Evolutionary conservation across 257 asterid species (phyloP).

Genomic region (Solanum ossicruentum): DNA sequence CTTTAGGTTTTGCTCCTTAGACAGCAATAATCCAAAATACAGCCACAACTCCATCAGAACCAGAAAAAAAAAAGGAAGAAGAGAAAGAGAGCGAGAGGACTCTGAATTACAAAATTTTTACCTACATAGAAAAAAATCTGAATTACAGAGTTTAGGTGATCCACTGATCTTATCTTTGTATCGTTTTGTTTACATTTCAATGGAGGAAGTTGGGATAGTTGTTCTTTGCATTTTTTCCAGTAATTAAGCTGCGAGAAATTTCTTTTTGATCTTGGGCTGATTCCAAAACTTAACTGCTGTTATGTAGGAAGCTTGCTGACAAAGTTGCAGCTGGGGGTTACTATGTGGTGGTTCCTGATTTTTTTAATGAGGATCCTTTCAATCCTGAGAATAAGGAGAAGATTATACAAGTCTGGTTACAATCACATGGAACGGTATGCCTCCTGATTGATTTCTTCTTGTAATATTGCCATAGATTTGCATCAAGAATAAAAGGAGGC

Average conservation of each 20-base stretch:
- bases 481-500: no score
- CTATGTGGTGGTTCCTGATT: not conserved
- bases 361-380: not conserved
- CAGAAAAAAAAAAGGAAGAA: not conserved
- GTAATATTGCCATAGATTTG: no score
- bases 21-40: not conserved
- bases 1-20: not conserved
- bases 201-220: not conserved
- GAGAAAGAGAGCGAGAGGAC: not conserved
- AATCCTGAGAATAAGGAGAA: not conserved
- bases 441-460: not conserved
- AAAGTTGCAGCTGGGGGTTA: not conserved
- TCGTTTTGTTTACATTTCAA: not conserved
- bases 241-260: no score
- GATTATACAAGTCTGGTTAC: not conserved
- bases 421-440: not conserved
- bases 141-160: not conserved
- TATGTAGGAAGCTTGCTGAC: not conserved
- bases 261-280: not conserved
- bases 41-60: not conserved
- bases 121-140: not conserved
- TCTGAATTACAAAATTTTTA: not conserved
- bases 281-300: not conserved
- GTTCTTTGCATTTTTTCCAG: not conserved
- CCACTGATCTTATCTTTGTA: not conserved